Conservation (phyloP, 441 rosid species). For the Corymbia citriodora region DNA sequence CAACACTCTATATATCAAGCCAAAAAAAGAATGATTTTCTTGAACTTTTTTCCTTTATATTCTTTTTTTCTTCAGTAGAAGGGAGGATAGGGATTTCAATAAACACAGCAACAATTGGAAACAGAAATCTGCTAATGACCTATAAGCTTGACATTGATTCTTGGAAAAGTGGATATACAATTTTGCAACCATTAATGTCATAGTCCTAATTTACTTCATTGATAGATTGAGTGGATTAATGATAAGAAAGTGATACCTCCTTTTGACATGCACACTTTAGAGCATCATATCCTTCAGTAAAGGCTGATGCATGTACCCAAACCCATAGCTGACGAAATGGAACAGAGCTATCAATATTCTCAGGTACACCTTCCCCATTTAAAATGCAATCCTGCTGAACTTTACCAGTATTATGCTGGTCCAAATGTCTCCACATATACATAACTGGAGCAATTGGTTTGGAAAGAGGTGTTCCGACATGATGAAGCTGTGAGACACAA, state of each 20-base stretch:
- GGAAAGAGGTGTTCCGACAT: conserved; percentile 47
- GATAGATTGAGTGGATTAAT: background rate
- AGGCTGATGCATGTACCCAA: conserved; percentile 86
- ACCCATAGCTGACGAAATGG: conserved; percentile 58
- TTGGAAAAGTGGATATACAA: background rate
- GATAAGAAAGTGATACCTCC: conserved; percentile 32
- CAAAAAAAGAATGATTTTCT: background rate
- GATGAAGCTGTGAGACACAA: conserved; percentile 52
- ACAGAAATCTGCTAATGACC: background rate
- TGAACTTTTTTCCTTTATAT: background rate
- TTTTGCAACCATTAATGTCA: background rate
- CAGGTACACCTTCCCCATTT: conserved; percentile 12
- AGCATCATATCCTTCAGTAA: conserved; percentile 64
- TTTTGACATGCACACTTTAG: conserved; percentile 62
- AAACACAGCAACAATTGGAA: background rate
- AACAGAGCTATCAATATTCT: conserved; percentile 9
- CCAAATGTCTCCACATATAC: conserved; percentile 71
- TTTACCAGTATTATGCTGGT: conserved; percentile 13
- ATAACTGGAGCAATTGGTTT: conserved; percentile 63
- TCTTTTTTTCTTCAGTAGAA: background rate
- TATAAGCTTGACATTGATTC: background rate
- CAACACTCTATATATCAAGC: background rate
- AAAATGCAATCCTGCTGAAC: conserved; percentile 4
- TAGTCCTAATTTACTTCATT: background rate
- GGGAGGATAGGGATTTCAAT: background rate